Percentiles rank a stretch among this genome's conserved stretches.
These are phyloP conservation scores for Plasmodium blacklocki DNA, from an alignment of 169 alveolate species.

Conservation along the genomic window DNA sequence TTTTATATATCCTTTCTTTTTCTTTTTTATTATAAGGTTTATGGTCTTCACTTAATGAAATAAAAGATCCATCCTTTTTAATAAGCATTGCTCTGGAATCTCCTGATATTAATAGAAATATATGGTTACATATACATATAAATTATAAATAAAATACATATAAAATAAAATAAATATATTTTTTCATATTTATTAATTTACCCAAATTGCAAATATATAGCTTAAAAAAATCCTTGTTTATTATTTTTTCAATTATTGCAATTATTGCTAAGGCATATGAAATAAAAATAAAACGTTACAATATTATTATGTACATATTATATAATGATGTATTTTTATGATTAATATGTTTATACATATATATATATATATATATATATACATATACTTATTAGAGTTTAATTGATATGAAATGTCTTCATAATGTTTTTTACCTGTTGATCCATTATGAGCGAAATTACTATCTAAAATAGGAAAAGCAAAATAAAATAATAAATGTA, in stretches of 20 bases:
- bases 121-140: not conserved
- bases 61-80: slow-evolving; percentile 65
- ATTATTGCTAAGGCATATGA: slow-evolving; percentile 42
- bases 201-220: slow-evolving; percentile 73
- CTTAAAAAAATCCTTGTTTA: slow-evolving; percentile 34
- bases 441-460: slow-evolving; percentile 61
- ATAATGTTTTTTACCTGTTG: slow-evolving; percentile 48
- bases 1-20: slow-evolving; percentile 68
- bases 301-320: not conserved
- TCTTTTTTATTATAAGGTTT: slow-evolving; percentile 66
- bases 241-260: slow-evolving; percentile 64
- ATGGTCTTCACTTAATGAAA: slow-evolving; percentile 70
- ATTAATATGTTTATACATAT: too few relatives aligned
- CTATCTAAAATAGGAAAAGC: slow-evolving; percentile 29
- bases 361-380: too few relatives aligned
- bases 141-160: not conserved
- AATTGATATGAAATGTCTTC: not conserved
- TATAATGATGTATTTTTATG: not conserved
- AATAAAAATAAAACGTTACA: not conserved
- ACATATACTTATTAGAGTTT: too few relatives aligned
- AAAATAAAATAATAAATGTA: not conserved
- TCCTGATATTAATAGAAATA: slow-evolving; percentile 10
- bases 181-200: not conserved
- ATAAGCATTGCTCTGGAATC: slow-evolving; percentile 74
- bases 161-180: too few relatives aligned